Percentiles rank a stretch among this genome's conserved stretches.
These are phyloP conservation scores for Zygosaccharomyces bisporus DNA, from an alignment of 805 yeast genomes.

Conservation along the genomic window DNA sequence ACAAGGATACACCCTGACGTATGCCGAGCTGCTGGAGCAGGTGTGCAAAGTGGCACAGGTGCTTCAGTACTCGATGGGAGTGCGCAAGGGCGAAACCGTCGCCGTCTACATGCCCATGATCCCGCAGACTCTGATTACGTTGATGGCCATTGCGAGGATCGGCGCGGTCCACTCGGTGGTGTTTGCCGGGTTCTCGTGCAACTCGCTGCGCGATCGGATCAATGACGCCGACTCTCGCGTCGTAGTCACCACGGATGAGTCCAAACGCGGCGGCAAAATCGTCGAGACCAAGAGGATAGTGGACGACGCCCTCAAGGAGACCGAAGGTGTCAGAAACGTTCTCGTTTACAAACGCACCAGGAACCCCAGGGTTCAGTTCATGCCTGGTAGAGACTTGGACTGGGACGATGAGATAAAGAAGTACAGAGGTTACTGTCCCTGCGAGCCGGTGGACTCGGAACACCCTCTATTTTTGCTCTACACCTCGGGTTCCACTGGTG, in stretches of 20 bases:
- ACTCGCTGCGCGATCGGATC: constrained; percentile 67
- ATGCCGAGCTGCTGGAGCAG: constrained; percentile 65
- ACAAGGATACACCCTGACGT: constrained; percentile 54
- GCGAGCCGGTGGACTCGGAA: constrained; percentile 71
- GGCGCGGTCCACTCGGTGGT: constrained; percentile 86
- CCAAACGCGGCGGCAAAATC: constrained; percentile 77
- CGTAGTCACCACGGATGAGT: constrained; percentile 77
- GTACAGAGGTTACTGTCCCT: constrained; percentile 66
- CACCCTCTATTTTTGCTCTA: constrained; percentile 77
- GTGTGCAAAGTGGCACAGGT: constrained; percentile 71
- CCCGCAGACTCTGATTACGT: constrained; percentile 70
- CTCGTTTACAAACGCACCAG: constrained; percentile 75
- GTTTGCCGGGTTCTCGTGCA: constrained; percentile 79
- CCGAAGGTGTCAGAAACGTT: constrained; percentile 66
- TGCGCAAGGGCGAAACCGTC: constrained; percentile 77
- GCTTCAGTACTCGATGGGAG: constrained; percentile 56
- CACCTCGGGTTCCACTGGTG: constrained; percentile 85
- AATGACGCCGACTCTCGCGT: constrained; percentile 67
- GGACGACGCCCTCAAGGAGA: constrained; percentile 67
- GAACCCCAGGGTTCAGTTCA: constrained; percentile 42
- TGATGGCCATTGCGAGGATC: constrained; percentile 72
- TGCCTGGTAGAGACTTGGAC: constrained; percentile 58
- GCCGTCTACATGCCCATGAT: constrained; percentile 87
- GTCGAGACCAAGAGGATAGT: constrained; percentile 77
- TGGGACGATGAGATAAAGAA: constrained; percentile 70